Evolutionary conservation across 1,284 basidiomycete genomes (phyloP).

Genomic region (Tausonia pullulans): DNA sequence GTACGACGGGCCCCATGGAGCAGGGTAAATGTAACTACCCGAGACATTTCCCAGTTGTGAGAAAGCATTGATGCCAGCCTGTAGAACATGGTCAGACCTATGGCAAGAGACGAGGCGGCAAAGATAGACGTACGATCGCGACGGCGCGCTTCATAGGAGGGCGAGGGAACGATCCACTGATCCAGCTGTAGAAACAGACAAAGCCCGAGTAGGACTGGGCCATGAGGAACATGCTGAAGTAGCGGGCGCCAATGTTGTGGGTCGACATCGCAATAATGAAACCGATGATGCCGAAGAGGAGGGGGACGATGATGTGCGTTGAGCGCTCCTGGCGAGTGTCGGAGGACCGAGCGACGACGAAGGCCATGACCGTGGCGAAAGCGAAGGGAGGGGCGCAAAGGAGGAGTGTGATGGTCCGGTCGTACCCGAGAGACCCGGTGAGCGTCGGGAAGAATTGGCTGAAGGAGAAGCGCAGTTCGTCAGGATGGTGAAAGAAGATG

Average conservation of each 20-base stretch:
- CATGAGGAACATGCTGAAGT: constrained; percentile 59
- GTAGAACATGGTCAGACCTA: not conserved
- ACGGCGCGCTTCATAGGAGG: constrained; percentile 66
- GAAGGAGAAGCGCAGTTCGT: constrained; percentile 41
- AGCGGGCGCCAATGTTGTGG: constrained; percentile 45
- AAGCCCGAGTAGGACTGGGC: constrained; percentile 58
- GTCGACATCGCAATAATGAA: constrained; percentile 33
- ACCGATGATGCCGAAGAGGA: constrained; percentile 24
- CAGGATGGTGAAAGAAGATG: not conserved
- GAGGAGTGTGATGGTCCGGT: constrained; percentile 48
- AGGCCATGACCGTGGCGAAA: constrained; percentile 51
- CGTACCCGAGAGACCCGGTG: constrained; percentile 53
- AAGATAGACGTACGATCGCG: constrained; percentile 43
- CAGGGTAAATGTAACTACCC: constrained; percentile 25
- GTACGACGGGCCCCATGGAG: constrained; percentile 24
- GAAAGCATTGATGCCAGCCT: constrained; percentile 33
- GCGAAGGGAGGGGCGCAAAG: constrained; percentile 60
- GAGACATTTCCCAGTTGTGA: constrained; percentile 37
- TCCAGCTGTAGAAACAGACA: constrained; percentile 52
- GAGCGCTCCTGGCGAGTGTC: constrained; percentile 46
- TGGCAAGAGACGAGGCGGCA: not conserved
- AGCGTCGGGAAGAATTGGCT: constrained; percentile 64
- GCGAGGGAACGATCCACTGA: constrained; percentile 50
- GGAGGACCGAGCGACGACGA: constrained; percentile 53
- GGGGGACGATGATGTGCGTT: constrained; percentile 47